Conservation (phyloP, 805 yeast species). For the Yarrowia porcina region DNA sequence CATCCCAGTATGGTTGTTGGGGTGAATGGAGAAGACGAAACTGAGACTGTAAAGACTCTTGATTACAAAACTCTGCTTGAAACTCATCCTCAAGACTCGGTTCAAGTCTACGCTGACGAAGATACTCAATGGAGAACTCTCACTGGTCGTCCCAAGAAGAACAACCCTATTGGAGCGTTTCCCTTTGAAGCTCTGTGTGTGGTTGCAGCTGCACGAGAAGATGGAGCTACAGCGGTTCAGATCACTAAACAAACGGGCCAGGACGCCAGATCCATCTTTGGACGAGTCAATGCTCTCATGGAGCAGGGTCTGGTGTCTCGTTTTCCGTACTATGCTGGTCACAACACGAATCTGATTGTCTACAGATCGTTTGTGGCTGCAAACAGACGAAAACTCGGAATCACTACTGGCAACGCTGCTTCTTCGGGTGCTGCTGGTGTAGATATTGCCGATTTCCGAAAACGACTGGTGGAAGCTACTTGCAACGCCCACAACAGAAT, state of each 20-base stretch:
- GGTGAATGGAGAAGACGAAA: conserved; percentile 6
- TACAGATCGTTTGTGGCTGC: conserved; percentile 39
- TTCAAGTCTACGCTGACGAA: conserved; percentile 35
- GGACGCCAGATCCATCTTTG: conserved; percentile 42
- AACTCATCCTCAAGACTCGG: background rate
- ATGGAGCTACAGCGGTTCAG: conserved; percentile 41
- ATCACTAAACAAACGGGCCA: conserved; percentile 41
- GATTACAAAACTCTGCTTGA: background rate
- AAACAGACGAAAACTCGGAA: conserved; percentile 31
- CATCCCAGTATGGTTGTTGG: conserved; percentile 29
- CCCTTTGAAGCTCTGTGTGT: conserved; percentile 43
- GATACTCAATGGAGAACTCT: conserved; percentile 39
- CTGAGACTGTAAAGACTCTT: conserved; percentile 24
- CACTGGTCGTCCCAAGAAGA: conserved; percentile 38
- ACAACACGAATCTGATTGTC: conserved; percentile 38
- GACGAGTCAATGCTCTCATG: conserved; percentile 37
- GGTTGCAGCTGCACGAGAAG: conserved; percentile 42
- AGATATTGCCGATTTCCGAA: conserved; percentile 32
- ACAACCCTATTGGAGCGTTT: conserved; percentile 37
- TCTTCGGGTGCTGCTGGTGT: conserved; percentile 27
- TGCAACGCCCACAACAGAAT: conserved; percentile 38
- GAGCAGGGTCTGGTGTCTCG: conserved; percentile 39
- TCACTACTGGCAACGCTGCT: conserved; percentile 12
- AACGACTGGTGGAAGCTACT: conserved; percentile 34
- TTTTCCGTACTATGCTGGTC: conserved; percentile 37